Conservation (phyloP, 2,329 filamentous ascomycete species). For the Colletotrichum shisoi region DNA sequence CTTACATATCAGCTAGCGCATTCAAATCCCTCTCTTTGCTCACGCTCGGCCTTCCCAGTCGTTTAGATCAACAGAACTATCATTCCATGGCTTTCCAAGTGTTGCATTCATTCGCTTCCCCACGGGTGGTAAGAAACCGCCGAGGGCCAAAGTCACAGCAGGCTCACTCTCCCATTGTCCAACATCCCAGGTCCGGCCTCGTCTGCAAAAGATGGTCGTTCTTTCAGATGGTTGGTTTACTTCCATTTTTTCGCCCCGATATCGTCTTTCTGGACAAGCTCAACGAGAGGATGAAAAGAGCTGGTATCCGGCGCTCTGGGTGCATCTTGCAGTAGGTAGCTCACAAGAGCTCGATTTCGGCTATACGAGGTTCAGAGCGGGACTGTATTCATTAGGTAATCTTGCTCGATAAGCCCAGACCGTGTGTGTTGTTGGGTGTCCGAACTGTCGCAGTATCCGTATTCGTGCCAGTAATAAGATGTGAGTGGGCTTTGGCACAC, state of each 20-base stretch:
- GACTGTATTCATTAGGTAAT: constrained; percentile 17
- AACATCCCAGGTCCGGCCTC: neutral
- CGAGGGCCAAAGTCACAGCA: neutral
- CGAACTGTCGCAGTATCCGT: constrained; percentile 7
- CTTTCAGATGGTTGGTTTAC: neutral
- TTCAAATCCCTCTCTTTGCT: neutral
- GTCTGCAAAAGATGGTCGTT: too few species aligned
- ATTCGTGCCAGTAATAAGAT: neutral
- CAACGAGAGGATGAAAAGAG: neutral
- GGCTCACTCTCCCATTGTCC: neutral
- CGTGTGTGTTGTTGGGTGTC: neutral
- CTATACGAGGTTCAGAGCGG: constrained; percentile 29
- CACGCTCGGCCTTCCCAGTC: neutral
- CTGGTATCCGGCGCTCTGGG: neutral
- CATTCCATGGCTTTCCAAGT: neutral
- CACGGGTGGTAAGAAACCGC: neutral
- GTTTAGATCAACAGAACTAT: neutral
- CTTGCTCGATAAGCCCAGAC: constrained; percentile 7
- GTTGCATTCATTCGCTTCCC: neutral
- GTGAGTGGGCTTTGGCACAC: constrained; percentile 14
- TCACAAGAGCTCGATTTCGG: constrained; percentile 15
- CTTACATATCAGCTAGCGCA: too few species aligned
- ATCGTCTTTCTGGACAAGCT: too few species aligned
- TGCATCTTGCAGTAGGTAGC: neutral
- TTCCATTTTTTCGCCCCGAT: too few species aligned